These are phyloP conservation scores for Backusella sp. DNA, from an alignment of 192 early-diverging fungal genomes.

Conservation along the genomic window DNA sequence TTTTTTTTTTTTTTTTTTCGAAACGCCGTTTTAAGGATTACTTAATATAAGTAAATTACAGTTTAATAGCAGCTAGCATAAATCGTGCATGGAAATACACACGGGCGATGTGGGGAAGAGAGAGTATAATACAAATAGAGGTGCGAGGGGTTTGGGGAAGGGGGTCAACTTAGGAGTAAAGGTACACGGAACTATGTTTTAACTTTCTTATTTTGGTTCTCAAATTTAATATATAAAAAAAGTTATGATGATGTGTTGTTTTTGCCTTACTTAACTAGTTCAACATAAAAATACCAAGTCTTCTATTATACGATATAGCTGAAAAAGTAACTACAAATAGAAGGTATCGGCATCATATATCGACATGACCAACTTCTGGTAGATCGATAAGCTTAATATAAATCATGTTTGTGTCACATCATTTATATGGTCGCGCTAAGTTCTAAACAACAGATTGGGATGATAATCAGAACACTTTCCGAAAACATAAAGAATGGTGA, in stretches of 20 bases:
- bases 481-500: neutral
- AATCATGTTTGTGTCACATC: neutral
- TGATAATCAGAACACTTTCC: constrained; percentile 2
- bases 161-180: neutral
- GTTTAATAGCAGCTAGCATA: constrained; percentile 5
- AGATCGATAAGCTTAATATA: neutral
- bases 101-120: neutral
- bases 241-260: neutral
- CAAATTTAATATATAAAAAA: neutral
- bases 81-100: constrained; percentile 2
- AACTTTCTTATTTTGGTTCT: neutral
- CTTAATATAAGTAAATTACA: constrained; percentile 6
- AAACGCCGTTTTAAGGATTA: constrained; percentile 1
- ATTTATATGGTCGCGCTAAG: neutral
- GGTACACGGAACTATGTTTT: neutral
- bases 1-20: neutral
- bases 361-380: neutral
- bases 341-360: neutral
- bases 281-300: neutral
- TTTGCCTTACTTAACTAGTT: neutral
- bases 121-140: constrained; percentile 2
- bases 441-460: neutral
- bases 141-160: neutral
- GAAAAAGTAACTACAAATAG: neutral
- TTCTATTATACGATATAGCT: neutral